Evolutionary conservation across 495 filamentous ascomycete genomes (phyloP), one percentile per base, ranked within the genome.

Genomic region (Neurospora sp.): DNA sequence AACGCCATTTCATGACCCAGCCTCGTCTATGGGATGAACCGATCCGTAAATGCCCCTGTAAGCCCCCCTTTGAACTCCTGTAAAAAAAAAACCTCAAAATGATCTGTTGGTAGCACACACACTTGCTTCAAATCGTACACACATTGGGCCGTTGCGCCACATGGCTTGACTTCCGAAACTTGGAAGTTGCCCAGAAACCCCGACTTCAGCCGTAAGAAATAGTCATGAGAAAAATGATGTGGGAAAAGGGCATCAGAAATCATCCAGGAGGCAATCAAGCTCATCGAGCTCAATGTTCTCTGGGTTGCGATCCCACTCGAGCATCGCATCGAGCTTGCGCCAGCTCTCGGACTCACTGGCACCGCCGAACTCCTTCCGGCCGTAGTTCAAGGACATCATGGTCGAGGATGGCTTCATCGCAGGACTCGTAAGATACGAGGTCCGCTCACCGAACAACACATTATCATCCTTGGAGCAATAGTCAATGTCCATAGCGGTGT

Each of bases 271-370:
- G 73, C 94, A 90, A 79, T 99, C 96, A 3, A 99, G 88, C 85
- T 99, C 96, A 66, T 96, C 92, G 41, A 99, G 86, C 82, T 93
- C 93, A 70, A 99, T 89, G 71, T 89, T 93, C 82, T 98, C 96
- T 1, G 94, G 94, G 81, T 91, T 95, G 73, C 90, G 84, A 75
- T 94, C 92, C 82, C 90, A 88, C 72, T 89, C 87, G 42, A 89
- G 77, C 71, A 88, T 82, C 72, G 86, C 80, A 40, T 89, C 86
- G 66, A 86, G 78, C 72, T 84, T 87, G 59, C 79, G 76, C 85
- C 86, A 89, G 72, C 80, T 79, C 20, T 87, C 88, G 31, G 78
- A 79, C 71, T 88, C 86, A 66, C 54, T 66, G 5, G 54, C 27
- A 66, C 54, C 27, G 54, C 54, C 54, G 37, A 73, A 72, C 40